phyloP scores from a whole-genome alignment of 2,329 filamentous ascomycete species.

The Neodidymelliopsis sp. region DNA sequence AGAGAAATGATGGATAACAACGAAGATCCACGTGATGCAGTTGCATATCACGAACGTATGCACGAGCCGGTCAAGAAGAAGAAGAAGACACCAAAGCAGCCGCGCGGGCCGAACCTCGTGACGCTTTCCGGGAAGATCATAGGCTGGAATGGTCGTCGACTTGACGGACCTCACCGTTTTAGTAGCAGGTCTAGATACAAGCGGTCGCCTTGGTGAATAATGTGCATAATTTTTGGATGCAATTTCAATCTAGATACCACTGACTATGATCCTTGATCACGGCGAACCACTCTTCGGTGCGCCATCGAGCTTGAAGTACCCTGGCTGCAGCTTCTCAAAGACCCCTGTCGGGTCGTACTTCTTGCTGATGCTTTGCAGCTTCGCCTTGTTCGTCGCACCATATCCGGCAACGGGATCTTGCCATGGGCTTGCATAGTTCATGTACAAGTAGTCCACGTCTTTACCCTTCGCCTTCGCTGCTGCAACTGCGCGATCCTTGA shows the following conservation, averaged over 20 bases:
- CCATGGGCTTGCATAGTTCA: constrained; percentile 57
- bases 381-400: constrained; percentile 46
- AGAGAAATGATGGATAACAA: background rate
- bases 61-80: background rate
- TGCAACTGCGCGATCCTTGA: constrained; percentile 23
- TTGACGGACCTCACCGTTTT: too few species aligned
- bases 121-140: background rate
- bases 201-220: too few species aligned
- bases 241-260: too few species aligned
- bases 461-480: constrained; percentile 16
- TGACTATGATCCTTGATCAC: too few species aligned
- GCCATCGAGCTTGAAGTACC: constrained; percentile 34
- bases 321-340: constrained; percentile 29
- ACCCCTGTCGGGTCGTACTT: constrained; percentile 32
- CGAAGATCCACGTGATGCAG: background rate
- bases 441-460: constrained; percentile 46
- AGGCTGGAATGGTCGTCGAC: too few species aligned
- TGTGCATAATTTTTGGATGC: too few species aligned
- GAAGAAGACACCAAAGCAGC: background rate
- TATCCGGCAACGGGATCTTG: constrained; percentile 55
- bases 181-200: too few species aligned
- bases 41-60: background rate
- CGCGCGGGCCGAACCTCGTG: background rate
- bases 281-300: constrained; percentile 17
- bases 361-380: constrained; percentile 22